phyloP scores from a whole-genome alignment of 352 stramenopile species.

The Pythium folliculosum region DNA sequence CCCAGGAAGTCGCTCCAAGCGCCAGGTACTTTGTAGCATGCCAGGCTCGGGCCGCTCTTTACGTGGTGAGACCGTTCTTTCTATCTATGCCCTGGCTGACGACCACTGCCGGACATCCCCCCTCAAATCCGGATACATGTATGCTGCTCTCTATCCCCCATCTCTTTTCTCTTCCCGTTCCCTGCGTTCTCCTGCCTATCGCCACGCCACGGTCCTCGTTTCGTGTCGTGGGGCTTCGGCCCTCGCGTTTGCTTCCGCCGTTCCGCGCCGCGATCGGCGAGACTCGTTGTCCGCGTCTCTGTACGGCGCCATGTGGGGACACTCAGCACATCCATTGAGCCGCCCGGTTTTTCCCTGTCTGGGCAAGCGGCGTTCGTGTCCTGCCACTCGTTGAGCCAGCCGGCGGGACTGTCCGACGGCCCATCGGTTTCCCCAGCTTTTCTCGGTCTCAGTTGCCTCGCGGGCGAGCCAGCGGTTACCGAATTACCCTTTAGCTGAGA shows the following conservation, averaged over 20 bases:
- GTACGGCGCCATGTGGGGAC: background rate
- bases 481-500: background rate
- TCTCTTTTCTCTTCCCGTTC: background rate
- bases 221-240: too few relatives aligned
- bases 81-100: too few relatives aligned
- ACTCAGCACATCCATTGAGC: constrained; percentile 1
- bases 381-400: background rate
- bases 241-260: too few relatives aligned
- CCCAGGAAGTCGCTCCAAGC: too few relatives aligned
- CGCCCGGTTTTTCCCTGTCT: background rate
- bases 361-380: background rate
- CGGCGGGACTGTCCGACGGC: background rate
- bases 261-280: background rate
- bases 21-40: too few relatives aligned
- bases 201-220: background rate
- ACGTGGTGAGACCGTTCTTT: too few relatives aligned
- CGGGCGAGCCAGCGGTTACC: background rate
- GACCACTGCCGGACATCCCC: background rate
- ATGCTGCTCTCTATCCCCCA: too few relatives aligned
- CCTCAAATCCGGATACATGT: background rate
- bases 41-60: too few relatives aligned
- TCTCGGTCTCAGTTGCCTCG: background rate
- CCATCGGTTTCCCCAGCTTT: background rate
- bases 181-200: background rate
- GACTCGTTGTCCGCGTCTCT: background rate